Conservation (phyloP, 78 protist genomes). For the Dictyostelium capitatum region DNA sequence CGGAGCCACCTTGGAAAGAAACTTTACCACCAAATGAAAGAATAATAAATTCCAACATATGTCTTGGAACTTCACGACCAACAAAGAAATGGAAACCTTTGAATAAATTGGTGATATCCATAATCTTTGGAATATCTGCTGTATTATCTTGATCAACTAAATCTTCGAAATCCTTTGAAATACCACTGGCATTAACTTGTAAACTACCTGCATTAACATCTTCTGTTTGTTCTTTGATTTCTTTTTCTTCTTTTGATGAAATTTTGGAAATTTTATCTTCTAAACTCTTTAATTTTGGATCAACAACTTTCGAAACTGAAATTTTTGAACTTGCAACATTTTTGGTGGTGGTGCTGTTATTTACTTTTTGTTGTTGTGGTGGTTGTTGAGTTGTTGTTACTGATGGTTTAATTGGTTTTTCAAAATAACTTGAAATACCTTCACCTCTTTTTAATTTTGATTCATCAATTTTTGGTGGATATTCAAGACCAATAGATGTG, state of each 20-base stretch:
- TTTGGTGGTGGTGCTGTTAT: no score
- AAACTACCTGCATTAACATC: conserved; percentile 18
- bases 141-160: conserved; percentile 12
- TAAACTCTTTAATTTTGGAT: conserved; percentile 7
- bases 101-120: conserved; percentile 36
- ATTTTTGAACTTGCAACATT: neutral
- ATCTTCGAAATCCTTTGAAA: conserved; percentile 46
- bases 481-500: conserved; percentile 51
- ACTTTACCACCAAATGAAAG: conserved; percentile 89
- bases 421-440: neutral
- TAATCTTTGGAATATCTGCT: conserved; percentile 30
- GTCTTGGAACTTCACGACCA: conserved; percentile 88
- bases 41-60: conserved; percentile 84
- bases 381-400: neutral
- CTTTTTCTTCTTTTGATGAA: conserved; percentile 28
- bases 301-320: neutral
- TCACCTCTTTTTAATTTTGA: neutral
- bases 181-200: conserved; percentile 39
- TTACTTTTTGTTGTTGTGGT: neutral
- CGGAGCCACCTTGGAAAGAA: conserved; percentile 70
- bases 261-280: conserved; percentile 30
- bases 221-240: conserved; percentile 31
- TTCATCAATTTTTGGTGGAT: conserved; percentile 90
- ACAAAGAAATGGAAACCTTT: conserved; percentile 60
- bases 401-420: neutral